phyloP scores from a whole-genome alignment of 2,329 filamentous ascomycete genomes.

The Aspergillus carbonarius region DNA sequence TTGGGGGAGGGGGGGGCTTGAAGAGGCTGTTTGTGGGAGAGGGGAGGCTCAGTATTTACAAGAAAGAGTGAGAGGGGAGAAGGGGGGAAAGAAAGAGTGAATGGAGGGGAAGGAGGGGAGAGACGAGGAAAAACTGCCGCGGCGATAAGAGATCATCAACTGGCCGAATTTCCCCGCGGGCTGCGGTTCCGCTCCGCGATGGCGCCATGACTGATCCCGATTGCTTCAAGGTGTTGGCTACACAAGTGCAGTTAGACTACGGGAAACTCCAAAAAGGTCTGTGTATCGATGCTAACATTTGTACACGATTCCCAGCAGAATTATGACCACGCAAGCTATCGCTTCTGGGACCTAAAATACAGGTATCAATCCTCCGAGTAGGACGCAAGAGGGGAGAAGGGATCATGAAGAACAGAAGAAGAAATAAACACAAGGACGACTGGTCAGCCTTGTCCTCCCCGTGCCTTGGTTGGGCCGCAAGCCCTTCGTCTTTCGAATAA shows the following conservation, averaged over 20 bases:
- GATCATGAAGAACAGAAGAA: background rate
- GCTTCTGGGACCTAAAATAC: slow-evolving; percentile 15
- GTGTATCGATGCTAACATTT: background rate
- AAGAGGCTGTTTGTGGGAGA: too few relatives aligned
- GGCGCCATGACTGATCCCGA: slow-evolving; percentile 26
- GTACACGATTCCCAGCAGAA: background rate
- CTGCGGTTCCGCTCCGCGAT: slow-evolving; percentile 9
- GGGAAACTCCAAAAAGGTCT: background rate
- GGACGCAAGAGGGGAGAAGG: slow-evolving; percentile 23
- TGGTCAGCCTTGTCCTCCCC: background rate
- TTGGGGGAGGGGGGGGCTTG: too few relatives aligned
- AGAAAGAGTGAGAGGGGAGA: background rate
- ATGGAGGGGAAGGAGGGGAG: background rate
- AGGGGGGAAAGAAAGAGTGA: background rate
- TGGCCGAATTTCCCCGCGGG: slow-evolving; percentile 8
- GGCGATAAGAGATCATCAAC: slow-evolving; percentile 9
- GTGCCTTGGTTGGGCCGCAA: background rate
- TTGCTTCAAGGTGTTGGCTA: background rate
- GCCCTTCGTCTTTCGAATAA: slow-evolving; percentile 8
- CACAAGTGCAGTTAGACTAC: too few relatives aligned
- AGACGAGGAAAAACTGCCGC: background rate
- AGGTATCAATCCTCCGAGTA: slow-evolving; percentile 11
- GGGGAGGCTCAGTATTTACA: background rate
- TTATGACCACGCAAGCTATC: slow-evolving; percentile 7
- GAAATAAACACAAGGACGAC: background rate